phyloP scores from a whole-genome alignment of 768 basidiomycete species.

The Collybia mongolica region DNA sequence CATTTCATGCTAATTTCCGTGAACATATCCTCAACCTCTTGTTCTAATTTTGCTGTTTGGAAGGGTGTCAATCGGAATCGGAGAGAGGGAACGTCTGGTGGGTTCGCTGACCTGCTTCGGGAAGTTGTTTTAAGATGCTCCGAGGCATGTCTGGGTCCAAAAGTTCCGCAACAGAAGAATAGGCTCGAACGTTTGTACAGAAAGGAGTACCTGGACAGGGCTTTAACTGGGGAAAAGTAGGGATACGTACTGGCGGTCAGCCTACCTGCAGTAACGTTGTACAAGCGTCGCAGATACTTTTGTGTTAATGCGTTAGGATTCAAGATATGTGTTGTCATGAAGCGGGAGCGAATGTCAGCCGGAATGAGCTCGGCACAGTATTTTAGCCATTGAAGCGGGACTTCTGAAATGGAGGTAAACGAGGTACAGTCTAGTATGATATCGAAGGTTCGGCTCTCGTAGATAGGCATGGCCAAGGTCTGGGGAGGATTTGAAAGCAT shows the following conservation, averaged over 20 bases:
- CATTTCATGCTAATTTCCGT: constrained; percentile 67
- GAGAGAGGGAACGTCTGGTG: background rate
- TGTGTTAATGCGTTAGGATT: constrained; percentile 73
- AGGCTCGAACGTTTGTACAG: constrained; percentile 52
- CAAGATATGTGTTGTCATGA: constrained; percentile 61
- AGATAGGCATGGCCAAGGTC: constrained; percentile 50
- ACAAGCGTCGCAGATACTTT: constrained; percentile 73
- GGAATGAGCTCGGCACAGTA: constrained; percentile 77
- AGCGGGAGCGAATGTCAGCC: constrained; percentile 61
- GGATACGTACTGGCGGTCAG: background rate
- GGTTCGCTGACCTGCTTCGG: constrained; percentile 46
- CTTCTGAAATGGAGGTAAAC: constrained; percentile 71
- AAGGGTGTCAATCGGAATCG: constrained; percentile 5
- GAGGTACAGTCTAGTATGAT: constrained; percentile 81
- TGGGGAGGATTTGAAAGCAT: constrained; percentile 18
- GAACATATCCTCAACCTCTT: constrained; percentile 54
- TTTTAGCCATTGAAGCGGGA: constrained; percentile 81
- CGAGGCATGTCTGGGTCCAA: constrained; percentile 14
- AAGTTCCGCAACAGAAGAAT: constrained; percentile 64
- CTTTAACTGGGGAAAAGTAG: background rate
- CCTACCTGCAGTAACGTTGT: constrained; percentile 63
- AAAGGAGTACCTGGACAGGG: constrained; percentile 46
- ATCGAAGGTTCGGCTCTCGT: constrained; percentile 56
- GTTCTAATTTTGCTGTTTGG: constrained; percentile 55
- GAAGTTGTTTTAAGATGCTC: constrained; percentile 39